phyloP scores from a whole-genome alignment of 2,329 filamentous ascomycete species.

The Clonostachys rosea region DNA sequence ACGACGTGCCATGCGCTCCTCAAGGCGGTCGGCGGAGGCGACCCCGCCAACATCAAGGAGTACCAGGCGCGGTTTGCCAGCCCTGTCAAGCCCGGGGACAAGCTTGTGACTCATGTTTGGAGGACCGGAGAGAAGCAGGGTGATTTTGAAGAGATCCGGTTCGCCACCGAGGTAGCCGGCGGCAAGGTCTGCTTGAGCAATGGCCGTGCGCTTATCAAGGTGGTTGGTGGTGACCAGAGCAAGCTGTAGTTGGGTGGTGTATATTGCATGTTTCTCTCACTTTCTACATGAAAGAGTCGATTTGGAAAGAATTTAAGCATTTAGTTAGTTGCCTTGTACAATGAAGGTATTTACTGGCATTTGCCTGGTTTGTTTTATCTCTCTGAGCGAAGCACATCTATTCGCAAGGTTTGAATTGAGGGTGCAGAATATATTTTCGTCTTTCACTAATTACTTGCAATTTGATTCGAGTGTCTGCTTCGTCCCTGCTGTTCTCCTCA shows the following conservation, averaged over 20 bases:
- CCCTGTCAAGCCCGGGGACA: slow-evolving; percentile 79
- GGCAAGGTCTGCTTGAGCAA: slow-evolving; percentile 87
- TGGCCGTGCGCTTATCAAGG: slow-evolving; percentile 73
- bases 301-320: too few relatives aligned
- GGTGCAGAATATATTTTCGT: too few relatives aligned
- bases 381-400: too few relatives aligned
- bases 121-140: slow-evolving; percentile 61
- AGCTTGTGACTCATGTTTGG: slow-evolving; percentile 79
- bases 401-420: too few relatives aligned
- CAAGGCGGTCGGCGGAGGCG: slow-evolving; percentile 66
- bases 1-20: slow-evolving; percentile 69
- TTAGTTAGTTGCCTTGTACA: too few relatives aligned
- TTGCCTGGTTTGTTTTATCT: too few relatives aligned
- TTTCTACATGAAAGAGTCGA: background rate
- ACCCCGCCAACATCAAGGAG: slow-evolving; percentile 78
- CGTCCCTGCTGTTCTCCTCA: too few relatives aligned
- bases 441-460: too few relatives aligned
- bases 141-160: slow-evolving; percentile 77
- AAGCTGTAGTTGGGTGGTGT: slow-evolving; percentile 47
- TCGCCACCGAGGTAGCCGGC: slow-evolving; percentile 70
- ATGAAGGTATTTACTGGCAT: too few relatives aligned
- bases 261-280: background rate
- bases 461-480: too few relatives aligned
- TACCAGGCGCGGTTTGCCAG: slow-evolving; percentile 86
- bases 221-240: slow-evolving; percentile 48